phyloP scores from a whole-genome alignment of 371 early-diverging fungal species.

The Mortierella sp. region DNA sequence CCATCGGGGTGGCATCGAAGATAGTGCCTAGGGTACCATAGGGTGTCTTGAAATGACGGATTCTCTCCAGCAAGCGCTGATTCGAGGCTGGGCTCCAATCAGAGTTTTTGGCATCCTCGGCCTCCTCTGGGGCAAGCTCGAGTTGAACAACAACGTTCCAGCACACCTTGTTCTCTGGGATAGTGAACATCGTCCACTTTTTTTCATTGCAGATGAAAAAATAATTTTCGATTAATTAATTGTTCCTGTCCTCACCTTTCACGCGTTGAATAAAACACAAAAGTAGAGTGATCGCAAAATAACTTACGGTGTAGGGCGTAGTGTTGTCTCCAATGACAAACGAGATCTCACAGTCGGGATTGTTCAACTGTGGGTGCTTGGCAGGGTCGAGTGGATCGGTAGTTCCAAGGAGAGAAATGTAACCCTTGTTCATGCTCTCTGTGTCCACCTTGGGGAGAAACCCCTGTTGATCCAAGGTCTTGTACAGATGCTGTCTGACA shows the following conservation, averaged over 20 bases:
- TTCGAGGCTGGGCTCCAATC: conserved; percentile 20
- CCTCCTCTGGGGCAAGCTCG: not conserved
- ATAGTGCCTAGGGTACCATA: conserved; percentile 17
- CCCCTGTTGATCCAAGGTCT: not conserved
- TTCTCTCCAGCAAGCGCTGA: conserved; percentile 9
- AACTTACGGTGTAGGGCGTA: conserved; percentile 16
- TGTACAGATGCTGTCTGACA: conserved; percentile 17
- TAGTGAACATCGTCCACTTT: conserved; percentile 18
- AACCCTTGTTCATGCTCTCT: not conserved
- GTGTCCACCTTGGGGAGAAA: conserved; percentile 2
- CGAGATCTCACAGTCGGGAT: not conserved
- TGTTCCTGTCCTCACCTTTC: too few relatives aligned
- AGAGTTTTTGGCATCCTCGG: conserved; percentile 15
- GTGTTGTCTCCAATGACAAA: conserved; percentile 12
- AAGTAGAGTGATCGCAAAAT: too few relatives aligned
- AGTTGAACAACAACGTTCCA: conserved; percentile 23
- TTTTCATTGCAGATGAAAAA: too few relatives aligned
- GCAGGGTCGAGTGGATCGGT: conserved; percentile 21
- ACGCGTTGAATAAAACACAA: not conserved
- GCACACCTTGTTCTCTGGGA: conserved; percentile 16
- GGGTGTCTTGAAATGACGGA: conserved; percentile 18
- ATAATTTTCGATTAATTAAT: too few relatives aligned
- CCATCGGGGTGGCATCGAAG: conserved; percentile 18
- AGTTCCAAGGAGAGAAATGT: conserved; percentile 20
- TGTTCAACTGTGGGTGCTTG: conserved; percentile 10